A percentile compares a stretch with the other conserved stretches of the same genome.
Conservation (phyloP, 345 rosid species). For the Eucalyptus regnans region DNA sequence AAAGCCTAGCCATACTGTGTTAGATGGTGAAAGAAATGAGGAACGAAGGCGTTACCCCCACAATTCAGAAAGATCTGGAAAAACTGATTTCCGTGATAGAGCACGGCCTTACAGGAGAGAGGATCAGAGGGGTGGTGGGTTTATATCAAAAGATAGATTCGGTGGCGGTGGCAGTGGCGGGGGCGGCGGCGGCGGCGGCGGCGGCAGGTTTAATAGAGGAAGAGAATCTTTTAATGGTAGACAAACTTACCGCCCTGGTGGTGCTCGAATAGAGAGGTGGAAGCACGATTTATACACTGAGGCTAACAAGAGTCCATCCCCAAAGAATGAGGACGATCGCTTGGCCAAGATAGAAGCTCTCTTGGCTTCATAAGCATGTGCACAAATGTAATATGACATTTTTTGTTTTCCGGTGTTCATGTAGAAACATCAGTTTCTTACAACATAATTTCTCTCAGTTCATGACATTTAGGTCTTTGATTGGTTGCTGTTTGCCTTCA, state of each 20-base stretch:
- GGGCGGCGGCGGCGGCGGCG: slow-evolving; percentile 9
- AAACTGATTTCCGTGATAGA: slow-evolving; percentile 25
- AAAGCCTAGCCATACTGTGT: slow-evolving; percentile 14
- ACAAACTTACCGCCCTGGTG: slow-evolving; percentile 27
- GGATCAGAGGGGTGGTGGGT: slow-evolving; percentile 14
- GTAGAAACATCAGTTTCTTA: background rate
- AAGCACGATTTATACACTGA: slow-evolving; percentile 86
- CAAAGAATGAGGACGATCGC: slow-evolving; percentile 76
- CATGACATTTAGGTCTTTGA: background rate
- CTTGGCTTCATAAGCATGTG: slow-evolving; percentile 29
- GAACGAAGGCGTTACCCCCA: slow-evolving; percentile 31
- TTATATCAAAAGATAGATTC: slow-evolving; percentile 30
- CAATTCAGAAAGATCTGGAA: slow-evolving; percentile 28
- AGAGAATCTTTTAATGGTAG: slow-evolving; percentile 45
- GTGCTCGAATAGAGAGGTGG: slow-evolving; percentile 64
- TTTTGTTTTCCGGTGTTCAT: background rate
- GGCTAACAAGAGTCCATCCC: slow-evolving; percentile 56
- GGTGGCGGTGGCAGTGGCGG: slow-evolving; percentile 14
- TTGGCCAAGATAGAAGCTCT: slow-evolving; percentile 88
- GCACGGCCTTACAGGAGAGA: slow-evolving; percentile 30
- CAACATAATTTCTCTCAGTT: background rate
- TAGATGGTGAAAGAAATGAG: slow-evolving; percentile 27
- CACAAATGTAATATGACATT: background rate
- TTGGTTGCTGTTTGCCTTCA: background rate
- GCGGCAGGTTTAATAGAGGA: slow-evolving; percentile 22